Evolutionary conservation across 441 rosid species (phyloP), one percentile per base, ranked within the genome.

Genomic region (Brassica hybrid): DNA sequence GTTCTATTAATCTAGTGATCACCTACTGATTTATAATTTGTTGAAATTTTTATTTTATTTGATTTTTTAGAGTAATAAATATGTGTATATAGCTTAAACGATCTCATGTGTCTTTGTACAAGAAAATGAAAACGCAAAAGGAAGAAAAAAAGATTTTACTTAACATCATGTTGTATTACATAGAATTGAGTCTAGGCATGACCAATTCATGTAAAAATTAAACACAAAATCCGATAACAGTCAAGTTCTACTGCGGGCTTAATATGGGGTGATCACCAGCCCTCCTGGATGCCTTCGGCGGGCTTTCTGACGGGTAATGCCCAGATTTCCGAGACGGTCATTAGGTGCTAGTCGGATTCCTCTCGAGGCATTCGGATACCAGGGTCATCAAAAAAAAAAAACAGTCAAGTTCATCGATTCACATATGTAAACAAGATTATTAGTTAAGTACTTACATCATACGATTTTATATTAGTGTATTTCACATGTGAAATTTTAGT

Each of bases 31-130:
- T 48, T 64, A 8, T 32, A 23, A 62, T 32, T 32, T 16, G 7
- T 62, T 30, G 21, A 13, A 61, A 0, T 12, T 23, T n/a, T 23
- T 30, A 0, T 6, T 6, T n/a, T 14, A 27, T 13, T 63, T 2
- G n/a, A 63, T 59, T 1, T 30, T 17, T 30, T n/a, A n/a, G 1
- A 30, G 5, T 27, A 62, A 62, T 62, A 30, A 66, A 21, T 23
- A 50, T 64, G 60, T 12, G 5, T 27, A 45, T 19, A 3, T 27
- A 60, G 36, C 10, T 12, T 45, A 45, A 45, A 56, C 12, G 18
- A 71, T 17, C 67, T 41, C 60, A 75, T 14, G 78, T 75, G 21
- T 23, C 32, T 25, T 21, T 65, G 19, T 14, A 74, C 9, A 74
- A 74, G 23, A 23, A 21, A 21, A 65, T 8, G 16, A n/a, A 43